A percentile compares a stretch with the other conserved stretches of the same genome.
Conservation (phyloP, 768 basidiomycete genomes). For the Tephrocybe sp. region DNA sequence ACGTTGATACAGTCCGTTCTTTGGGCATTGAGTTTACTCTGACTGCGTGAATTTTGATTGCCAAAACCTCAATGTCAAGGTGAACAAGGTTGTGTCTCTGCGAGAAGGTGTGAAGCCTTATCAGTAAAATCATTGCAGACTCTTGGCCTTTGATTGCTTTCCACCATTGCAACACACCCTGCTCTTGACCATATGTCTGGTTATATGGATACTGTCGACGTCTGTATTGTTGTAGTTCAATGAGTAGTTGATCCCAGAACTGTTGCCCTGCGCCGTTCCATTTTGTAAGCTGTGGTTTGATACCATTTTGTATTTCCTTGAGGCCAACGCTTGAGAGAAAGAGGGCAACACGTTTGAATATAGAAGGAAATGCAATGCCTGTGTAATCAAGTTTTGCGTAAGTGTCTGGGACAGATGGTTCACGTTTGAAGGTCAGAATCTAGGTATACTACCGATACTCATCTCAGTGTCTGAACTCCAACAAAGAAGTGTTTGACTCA, state of each 20-base stretch:
- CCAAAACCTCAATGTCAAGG: constrained; percentile 14
- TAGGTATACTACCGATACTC: constrained; percentile 18
- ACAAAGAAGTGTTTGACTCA: constrained; percentile 11
- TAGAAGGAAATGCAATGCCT: background rate
- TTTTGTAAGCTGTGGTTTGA: background rate
- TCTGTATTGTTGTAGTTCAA: constrained; percentile 1
- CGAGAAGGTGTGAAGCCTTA: constrained; percentile 10
- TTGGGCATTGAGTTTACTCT: constrained; percentile 32
- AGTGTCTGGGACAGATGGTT: background rate
- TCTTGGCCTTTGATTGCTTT: constrained; percentile 6
- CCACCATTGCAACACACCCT: background rate
- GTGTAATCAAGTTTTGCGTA: background rate
- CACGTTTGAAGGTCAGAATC: constrained; percentile 9
- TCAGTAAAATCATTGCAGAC: constrained; percentile 23
- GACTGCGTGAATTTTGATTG: constrained; percentile 25
- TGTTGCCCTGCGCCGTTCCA: background rate
- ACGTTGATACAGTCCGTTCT: constrained; percentile 30
- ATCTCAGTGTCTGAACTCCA: too few relatives aligned
- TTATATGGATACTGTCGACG: constrained; percentile 9
- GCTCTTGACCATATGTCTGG: background rate
- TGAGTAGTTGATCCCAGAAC: background rate
- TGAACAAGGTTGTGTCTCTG: background rate
- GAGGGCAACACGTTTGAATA: background rate
- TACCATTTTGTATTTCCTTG: constrained; percentile 1
- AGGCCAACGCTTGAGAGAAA: background rate